Evolutionary conservation across 805 yeast species (phyloP).

Genomic region (Metschnikowia santaceciliae): DNA sequence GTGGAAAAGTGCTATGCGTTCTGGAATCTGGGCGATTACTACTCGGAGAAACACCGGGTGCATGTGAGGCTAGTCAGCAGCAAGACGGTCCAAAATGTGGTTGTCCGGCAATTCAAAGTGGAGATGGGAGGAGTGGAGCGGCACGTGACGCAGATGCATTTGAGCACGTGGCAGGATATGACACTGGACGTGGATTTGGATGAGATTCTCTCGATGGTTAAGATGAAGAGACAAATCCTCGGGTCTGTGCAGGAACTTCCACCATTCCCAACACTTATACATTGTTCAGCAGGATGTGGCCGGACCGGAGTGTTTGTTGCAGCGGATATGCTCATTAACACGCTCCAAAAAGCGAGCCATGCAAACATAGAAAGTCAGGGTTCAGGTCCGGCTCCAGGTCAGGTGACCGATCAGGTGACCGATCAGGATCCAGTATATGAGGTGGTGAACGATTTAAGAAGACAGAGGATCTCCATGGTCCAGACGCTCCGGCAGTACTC

Average conservation of each 20-base stretch:
- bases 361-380: no score
- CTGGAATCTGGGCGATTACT: slow-evolving; percentile 65
- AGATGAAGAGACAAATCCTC: slow-evolving; percentile 24
- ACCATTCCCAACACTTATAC: slow-evolving; percentile 41
- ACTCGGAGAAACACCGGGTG: slow-evolving; percentile 24
- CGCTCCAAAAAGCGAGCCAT: background rate
- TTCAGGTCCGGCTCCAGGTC: no score
- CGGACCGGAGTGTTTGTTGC: slow-evolving; percentile 80
- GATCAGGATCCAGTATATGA: slow-evolving; percentile 42
- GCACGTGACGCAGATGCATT: slow-evolving; percentile 68
- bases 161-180: slow-evolving; percentile 81
- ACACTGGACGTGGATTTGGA: slow-evolving; percentile 55
- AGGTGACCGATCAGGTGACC: background rate
- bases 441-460: slow-evolving; percentile 45
- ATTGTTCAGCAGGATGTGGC: slow-evolving; percentile 97
- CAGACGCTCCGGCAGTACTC: slow-evolving; percentile 54
- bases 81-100: slow-evolving; percentile 12
- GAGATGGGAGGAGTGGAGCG: slow-evolving; percentile 22
- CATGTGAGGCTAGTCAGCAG: slow-evolving; percentile 25
- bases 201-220: slow-evolving; percentile 50
- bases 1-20: slow-evolving; percentile 73
- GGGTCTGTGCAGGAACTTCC: slow-evolving; percentile 5
- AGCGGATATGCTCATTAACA: slow-evolving; percentile 55
- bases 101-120: slow-evolving; percentile 16
- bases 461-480: slow-evolving; percentile 56